Percentiles rank a stretch among this genome's conserved stretches.
Evolutionary conservation across 208 protist genomes (phyloP).

Genomic region (Acanthamoeba lenticulata): DNA sequence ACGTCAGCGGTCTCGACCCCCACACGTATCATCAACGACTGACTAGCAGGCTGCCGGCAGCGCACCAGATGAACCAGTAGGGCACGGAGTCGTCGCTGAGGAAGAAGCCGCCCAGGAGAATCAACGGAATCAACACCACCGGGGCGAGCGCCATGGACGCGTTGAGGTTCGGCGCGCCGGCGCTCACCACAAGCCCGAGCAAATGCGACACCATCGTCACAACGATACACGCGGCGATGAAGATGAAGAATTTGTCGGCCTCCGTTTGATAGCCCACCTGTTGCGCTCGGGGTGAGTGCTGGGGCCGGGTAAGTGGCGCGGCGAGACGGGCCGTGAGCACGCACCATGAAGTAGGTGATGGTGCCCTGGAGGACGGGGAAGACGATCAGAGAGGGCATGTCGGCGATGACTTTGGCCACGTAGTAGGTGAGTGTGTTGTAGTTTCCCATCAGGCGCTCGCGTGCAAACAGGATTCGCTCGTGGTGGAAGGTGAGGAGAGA

Average conservation of each 20-base stretch:
- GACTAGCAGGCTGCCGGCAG: too few species aligned
- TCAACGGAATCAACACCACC: slow-evolving; percentile 4
- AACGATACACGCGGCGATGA: neutral
- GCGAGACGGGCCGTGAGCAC: too few species aligned
- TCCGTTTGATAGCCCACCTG: slow-evolving; percentile 59
- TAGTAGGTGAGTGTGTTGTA: slow-evolving; percentile 65
- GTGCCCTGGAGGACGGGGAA: neutral
- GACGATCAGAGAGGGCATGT: neutral
- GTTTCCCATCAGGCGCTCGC: slow-evolving; percentile 23
- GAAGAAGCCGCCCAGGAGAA: slow-evolving; percentile 38
- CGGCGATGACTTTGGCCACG: slow-evolving; percentile 22
- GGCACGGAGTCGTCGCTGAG: neutral
- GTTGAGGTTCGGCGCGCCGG: neutral
- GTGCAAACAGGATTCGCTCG: slow-evolving; percentile 37
- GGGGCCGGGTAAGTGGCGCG: too few species aligned
- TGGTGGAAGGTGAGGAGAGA: neutral
- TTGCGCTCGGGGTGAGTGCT: too few species aligned
- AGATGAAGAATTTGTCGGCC: slow-evolving; percentile 68
- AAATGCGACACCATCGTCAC: neutral
- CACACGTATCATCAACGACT: too few species aligned
- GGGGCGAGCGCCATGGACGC: neutral
- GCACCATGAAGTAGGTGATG: slow-evolving; percentile 48
- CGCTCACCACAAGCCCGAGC: neutral
- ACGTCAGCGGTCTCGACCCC: neutral
- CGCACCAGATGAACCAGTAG: slow-evolving; percentile 1